A percentile compares a stretch with the other conserved stretches of the same genome.
These are phyloP conservation scores for Akanthomyces uredinophilus DNA, from an alignment of 2,329 filamentous ascomycete species.

Conservation along the genomic window DNA sequence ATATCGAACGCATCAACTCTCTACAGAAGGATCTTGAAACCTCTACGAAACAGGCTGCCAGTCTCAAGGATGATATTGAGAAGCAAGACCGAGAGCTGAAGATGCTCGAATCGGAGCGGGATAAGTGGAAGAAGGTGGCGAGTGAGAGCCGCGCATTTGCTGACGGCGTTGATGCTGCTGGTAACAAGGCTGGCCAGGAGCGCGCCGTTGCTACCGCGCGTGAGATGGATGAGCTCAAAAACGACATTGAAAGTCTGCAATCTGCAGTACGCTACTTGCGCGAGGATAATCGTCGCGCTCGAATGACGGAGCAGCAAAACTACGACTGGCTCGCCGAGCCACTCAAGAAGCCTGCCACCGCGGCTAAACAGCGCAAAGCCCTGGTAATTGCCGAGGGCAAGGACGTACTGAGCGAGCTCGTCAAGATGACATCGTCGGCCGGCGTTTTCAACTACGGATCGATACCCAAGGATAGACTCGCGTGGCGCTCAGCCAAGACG, in stretches of 20 bases:
- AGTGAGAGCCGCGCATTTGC: constrained; percentile 54
- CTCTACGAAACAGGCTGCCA: constrained; percentile 44
- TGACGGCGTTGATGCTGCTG: constrained; percentile 46
- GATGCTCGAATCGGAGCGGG: constrained; percentile 58
- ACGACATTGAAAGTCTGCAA: constrained; percentile 60
- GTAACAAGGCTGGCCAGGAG: constrained; percentile 56
- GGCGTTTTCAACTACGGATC: constrained; percentile 54
- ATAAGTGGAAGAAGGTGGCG: constrained; percentile 67
- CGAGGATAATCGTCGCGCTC: constrained; percentile 60
- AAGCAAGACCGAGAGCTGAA: constrained; percentile 63
- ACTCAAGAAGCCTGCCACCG: constrained; percentile 41
- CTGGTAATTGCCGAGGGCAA: constrained; percentile 56
- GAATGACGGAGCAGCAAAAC: constrained; percentile 49
- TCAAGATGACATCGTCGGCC: constrained; percentile 54
- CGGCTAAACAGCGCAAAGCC: constrained; percentile 43
- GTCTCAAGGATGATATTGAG: constrained; percentile 59
- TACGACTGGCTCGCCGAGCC: constrained; percentile 60
- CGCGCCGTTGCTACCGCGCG: constrained; percentile 64
- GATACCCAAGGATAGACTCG: constrained; percentile 54
- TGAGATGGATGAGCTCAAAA: constrained; percentile 67
- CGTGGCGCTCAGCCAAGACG: constrained; percentile 60
- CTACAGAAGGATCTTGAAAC: constrained; percentile 56
- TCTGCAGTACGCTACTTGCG: constrained; percentile 63
- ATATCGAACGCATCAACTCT: constrained; percentile 63
- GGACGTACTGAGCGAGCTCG: constrained; percentile 59